Percentiles rank a stretch among this genome's conserved stretches.
These are phyloP conservation scores for Boletus smithii DNA, from an alignment of 1,284 basidiomycete species.

Conservation along the genomic window DNA sequence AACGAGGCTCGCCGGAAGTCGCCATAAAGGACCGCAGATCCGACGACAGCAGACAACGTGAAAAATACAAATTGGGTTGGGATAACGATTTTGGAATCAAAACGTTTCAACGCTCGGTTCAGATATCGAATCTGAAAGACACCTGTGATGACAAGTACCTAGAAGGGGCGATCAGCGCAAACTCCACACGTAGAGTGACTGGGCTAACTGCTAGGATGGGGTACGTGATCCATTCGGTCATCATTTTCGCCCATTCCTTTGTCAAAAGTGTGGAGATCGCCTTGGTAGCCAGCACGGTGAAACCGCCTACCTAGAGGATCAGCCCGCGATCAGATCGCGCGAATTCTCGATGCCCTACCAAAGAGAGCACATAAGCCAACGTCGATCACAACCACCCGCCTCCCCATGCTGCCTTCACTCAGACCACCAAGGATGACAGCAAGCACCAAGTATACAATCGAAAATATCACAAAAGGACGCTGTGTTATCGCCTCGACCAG, in stretches of 20 bases:
- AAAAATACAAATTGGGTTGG: conserved; percentile 94
- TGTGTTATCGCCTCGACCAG: conserved; percentile 70
- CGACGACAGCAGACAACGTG: conserved; percentile 84
- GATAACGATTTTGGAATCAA: conserved; percentile 82
- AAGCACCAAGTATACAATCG: conserved; percentile 56
- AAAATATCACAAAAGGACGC: conserved; percentile 72
- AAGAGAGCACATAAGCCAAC: conserved; percentile 86
- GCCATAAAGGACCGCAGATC: conserved; percentile 90
- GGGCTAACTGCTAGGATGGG: conserved; percentile 57
- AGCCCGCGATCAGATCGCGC: conserved; percentile 4
- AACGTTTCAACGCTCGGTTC: conserved; percentile 86
- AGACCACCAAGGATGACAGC: conserved; percentile 59
- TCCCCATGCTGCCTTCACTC: conserved; percentile 59
- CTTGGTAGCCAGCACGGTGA: conserved; percentile 93
- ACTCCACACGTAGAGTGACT: conserved; percentile 10
- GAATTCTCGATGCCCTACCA: conserved; percentile 44
- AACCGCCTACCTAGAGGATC: conserved; percentile 60
- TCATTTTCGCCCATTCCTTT: conserved; percentile 69
- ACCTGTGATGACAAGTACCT: conserved; percentile 78
- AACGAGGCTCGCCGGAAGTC: conserved; percentile 84
- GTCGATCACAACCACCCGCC: conserved; percentile 77
- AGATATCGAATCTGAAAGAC: conserved; percentile 89
- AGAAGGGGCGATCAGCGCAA: conserved; percentile 22
- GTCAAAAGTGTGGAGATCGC: conserved; percentile 85
- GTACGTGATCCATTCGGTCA: conserved; percentile 78